These are phyloP conservation scores for Dillenia suffruticosa DNA, from an alignment of 164 flowering plant species.

Conservation along the genomic window DNA sequence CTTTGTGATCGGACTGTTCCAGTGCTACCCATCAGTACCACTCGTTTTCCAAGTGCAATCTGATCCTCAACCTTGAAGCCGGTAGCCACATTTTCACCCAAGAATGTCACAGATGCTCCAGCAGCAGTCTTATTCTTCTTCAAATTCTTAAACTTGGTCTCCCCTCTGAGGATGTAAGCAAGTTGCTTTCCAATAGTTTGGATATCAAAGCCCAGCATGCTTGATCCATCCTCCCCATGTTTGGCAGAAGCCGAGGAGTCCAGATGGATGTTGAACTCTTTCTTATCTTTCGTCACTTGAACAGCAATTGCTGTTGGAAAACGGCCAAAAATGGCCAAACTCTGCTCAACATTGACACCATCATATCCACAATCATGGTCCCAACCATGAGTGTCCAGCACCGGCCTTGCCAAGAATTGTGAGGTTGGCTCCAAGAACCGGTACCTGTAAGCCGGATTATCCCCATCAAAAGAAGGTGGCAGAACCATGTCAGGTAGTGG, in stretches of 20 bases:
- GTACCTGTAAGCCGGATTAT: conserved; percentile 77
- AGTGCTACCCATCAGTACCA: conserved; percentile 65
- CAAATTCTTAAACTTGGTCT: conserved; percentile 68
- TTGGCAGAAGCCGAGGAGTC: conserved; percentile 82
- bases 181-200: conserved; percentile 82
- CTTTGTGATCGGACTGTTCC: conserved; percentile 77
- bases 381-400: conserved; percentile 90
- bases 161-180: conserved; percentile 81
- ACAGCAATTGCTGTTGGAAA: conserved; percentile 62
- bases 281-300: conserved; percentile 90
- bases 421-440: conserved; percentile 86
- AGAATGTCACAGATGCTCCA: conserved; percentile 71
- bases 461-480: conserved; percentile 87
- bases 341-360: conserved; percentile 83
- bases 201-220: conserved; percentile 83
- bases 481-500: conserved; percentile 83
- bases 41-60: conserved; percentile 61
- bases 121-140: conserved; percentile 78
- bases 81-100: conserved; percentile 81
- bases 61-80: conserved; percentile 88
- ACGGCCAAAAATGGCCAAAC: conserved; percentile 46
- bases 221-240: conserved; percentile 72
- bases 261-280: conserved; percentile 84
- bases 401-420: conserved; percentile 85
- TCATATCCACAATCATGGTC: conserved; percentile 97